Evolutionary conservation across 2,329 filamentous ascomycete genomes (phyloP).

Genomic region (Pestalotiopsis sp.): DNA sequence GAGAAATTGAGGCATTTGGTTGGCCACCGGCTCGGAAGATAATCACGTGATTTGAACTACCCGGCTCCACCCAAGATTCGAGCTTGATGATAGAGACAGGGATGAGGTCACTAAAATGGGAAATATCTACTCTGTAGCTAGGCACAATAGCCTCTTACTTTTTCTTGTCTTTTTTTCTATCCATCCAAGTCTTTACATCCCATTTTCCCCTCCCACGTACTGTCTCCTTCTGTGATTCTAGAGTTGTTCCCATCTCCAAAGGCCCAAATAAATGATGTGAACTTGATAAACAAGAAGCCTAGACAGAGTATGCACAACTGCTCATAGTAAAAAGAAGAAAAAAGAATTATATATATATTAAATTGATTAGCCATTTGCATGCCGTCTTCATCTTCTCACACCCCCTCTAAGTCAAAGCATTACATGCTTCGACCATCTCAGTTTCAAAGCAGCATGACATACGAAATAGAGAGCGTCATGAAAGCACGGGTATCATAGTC

Average conservation of each 20-base stretch:
- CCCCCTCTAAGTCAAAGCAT: too few species aligned
- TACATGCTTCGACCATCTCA: background rate
- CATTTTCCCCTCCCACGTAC: background rate
- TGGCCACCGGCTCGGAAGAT: conserved; percentile 34
- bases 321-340: too few species aligned
- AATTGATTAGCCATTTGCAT: too few species aligned
- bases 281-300: too few species aligned
- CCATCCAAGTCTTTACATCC: background rate
- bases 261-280: too few species aligned
- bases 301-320: too few species aligned
- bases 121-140: background rate
- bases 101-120: background rate
- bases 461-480: background rate
- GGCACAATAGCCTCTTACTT: background rate
- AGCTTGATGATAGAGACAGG: background rate
- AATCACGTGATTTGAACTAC: conserved; percentile 28
- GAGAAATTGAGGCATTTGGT: conserved; percentile 48
- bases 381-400: too few species aligned
- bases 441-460: background rate
- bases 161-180: background rate
- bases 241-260: background rate
- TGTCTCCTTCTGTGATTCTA: background rate
- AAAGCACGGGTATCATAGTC: conserved; percentile 22
- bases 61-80: conserved; percentile 11
- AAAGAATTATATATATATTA: too few species aligned